These are phyloP conservation scores for Mycena epipterygia DNA, from an alignment of 768 basidiomycete species.

Conservation along the genomic window DNA sequence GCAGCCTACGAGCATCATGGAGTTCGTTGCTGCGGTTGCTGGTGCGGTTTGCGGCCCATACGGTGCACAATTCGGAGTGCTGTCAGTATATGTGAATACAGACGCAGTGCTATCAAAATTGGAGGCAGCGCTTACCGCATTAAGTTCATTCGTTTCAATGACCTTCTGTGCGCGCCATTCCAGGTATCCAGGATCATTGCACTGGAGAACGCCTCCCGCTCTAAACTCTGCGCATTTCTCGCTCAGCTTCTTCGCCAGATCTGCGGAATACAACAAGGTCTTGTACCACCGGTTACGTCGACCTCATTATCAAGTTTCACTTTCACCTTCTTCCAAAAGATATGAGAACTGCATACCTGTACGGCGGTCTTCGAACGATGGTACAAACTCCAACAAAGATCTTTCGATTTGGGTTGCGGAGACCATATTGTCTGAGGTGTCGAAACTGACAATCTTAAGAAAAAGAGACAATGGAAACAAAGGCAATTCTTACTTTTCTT, in stretches of 20 bases:
- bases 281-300: background rate
- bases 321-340: background rate
- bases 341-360: background rate
- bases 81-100: background rate
- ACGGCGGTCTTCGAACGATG: background rate
- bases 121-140: background rate
- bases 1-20: constrained; percentile 16
- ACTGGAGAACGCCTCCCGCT: background rate
- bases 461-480: background rate
- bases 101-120: background rate
- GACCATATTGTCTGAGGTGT: background rate
- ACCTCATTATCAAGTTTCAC: background rate
- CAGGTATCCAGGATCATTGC: background rate
- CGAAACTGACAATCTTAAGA: constrained; percentile 13
- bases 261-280: background rate
- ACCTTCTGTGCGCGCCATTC: constrained; percentile 17
- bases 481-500: constrained; percentile 43
- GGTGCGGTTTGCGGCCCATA: constrained; percentile 10
- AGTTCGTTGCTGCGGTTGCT: constrained; percentile 19
- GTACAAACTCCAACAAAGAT: background rate
- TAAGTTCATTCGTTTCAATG: background rate
- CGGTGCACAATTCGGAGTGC: constrained; percentile 6
- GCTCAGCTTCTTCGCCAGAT: constrained; percentile 1
- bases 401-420: background rate
- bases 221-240: constrained; percentile 14